Percentiles rank a stretch among this genome's conserved stretches.
Evolutionary conservation across 805 yeast species (phyloP).

Genomic region (Wickerhamomyces hampshirensis): DNA sequence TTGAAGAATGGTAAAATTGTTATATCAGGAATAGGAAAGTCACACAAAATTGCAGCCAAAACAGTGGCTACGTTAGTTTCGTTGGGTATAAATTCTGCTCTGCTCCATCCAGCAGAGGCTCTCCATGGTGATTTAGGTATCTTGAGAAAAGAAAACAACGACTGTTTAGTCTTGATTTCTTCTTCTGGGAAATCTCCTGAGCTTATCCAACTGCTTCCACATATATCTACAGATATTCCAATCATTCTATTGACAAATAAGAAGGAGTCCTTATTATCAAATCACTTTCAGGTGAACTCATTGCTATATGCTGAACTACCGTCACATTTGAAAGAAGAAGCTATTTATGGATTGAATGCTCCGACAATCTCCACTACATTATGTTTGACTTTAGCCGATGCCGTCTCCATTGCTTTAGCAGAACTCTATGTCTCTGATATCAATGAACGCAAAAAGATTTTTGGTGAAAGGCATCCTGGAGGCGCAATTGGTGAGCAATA

Average conservation of each 20-base stretch:
- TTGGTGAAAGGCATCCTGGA: constrained; percentile 81
- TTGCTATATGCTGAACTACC: constrained; percentile 64
- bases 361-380: constrained; percentile 84
- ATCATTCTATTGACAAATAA: constrained; percentile 61
- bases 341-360: constrained; percentile 73
- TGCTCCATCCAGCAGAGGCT: constrained; percentile 82
- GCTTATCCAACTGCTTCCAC: constrained; percentile 45
- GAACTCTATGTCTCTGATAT: constrained; percentile 61
- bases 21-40: constrained; percentile 81
- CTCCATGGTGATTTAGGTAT: constrained; percentile 87
- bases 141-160: constrained; percentile 48
- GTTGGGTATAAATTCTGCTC: constrained; percentile 60
- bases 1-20: constrained; percentile 62
- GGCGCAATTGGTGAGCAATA: constrained; percentile 71
- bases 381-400: constrained; percentile 71
- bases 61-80: constrained; percentile 81
- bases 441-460: constrained; percentile 45
- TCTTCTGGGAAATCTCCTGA: constrained; percentile 86
- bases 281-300: constrained; percentile 43
- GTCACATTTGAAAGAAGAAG: constrained; percentile 46
- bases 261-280: constrained; percentile 50
- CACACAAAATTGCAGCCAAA: constrained; percentile 73
- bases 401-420: constrained; percentile 66
- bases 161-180: constrained; percentile 59
- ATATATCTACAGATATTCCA: constrained; percentile 48